Evolutionary conservation across 169 alveolate species (phyloP), one percentile per base, ranked within the genome.

Genomic region (Eimeria maxima): DNA sequence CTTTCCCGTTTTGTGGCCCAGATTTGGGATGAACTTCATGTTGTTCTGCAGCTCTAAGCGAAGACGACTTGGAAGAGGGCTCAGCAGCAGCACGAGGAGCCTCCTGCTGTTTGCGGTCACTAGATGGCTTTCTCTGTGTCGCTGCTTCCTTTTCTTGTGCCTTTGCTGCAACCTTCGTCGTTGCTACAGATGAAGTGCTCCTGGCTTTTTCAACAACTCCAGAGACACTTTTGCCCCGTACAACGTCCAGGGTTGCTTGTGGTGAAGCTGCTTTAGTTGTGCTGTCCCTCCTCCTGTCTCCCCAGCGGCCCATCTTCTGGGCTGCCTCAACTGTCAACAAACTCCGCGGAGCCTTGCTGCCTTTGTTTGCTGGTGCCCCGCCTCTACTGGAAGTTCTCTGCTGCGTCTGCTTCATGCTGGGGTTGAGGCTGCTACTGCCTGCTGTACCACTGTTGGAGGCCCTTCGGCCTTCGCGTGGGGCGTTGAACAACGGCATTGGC

Each of bases 381-480:
- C 38, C 38, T 22, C 33, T 67, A 13, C 33, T 53, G 27, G 76
- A 27, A 14, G 33, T 27, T 50, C 29, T 27, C 20, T 71, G 81
- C 81, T 71, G 81, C 81, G n/a, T 14, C 81, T 71, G 81, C 81
- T 71, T 27, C 81, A 29, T 27, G 47, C 29, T 27, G 47, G 81
- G 20, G 13, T 10, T 50, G 11, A 47, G 50, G 42, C 22, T 71
- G 81, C 81, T 71, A 47, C 81, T 60, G 20, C 47, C 44, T 8
- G 20, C 18, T 29, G 47, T 18, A 47, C 81, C 81, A 8, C 47
- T 71, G 47, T 20, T 27, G 81, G 47, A 38, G 47, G 47, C 47
- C 4, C 81, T 29, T 27, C 29, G 38, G 78, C 78, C 33, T 22
- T 16, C 29, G 44, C 81, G 81, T 6, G 81, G 81, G 47, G 50